Evolutionary conservation across 129 eudicot genomes (phyloP).

Genomic region (Helianthus tuberosus): DNA sequence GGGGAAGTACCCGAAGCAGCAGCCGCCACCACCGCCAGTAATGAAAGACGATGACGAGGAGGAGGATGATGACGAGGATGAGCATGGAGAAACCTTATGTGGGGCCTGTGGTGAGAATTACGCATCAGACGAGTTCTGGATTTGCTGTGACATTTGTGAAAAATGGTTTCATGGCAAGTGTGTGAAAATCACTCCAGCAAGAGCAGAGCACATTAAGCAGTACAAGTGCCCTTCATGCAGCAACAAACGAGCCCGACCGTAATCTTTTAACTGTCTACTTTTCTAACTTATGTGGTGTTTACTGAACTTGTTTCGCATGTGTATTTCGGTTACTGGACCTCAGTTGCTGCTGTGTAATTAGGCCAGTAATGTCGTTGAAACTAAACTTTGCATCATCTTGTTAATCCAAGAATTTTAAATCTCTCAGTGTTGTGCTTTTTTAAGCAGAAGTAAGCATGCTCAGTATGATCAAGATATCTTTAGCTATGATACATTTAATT

Average conservation of each 20-base stretch:
- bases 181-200: constrained; percentile 16
- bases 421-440: neutral
- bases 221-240: constrained; percentile 13
- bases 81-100: constrained; percentile 13
- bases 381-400: neutral
- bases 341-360: constrained; percentile 5
- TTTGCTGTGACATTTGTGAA: constrained; percentile 15
- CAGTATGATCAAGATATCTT: too few relatives aligned
- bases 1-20: constrained; percentile 9
- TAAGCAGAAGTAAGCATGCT: neutral
- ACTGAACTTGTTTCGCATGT: neutral
- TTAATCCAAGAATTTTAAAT: neutral
- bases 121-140: constrained; percentile 12
- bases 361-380: neutral
- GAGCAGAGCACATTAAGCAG: constrained; percentile 16
- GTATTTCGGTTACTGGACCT: constrained; percentile 7
- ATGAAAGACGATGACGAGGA: constrained; percentile 2
- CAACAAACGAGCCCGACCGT: constrained; percentile 10
- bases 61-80: constrained; percentile 11
- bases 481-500: too few relatives aligned
- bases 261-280: constrained; percentile 1
- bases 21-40: constrained; percentile 5
- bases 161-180: constrained; percentile 13
- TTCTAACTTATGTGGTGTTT: constrained; percentile 2
- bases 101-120: constrained; percentile 19